Percentiles rank a stretch among this genome's conserved stretches.
Conservation (phyloP, 2,329 filamentous ascomycete species). For the Plectosphaerella sp. region DNA sequence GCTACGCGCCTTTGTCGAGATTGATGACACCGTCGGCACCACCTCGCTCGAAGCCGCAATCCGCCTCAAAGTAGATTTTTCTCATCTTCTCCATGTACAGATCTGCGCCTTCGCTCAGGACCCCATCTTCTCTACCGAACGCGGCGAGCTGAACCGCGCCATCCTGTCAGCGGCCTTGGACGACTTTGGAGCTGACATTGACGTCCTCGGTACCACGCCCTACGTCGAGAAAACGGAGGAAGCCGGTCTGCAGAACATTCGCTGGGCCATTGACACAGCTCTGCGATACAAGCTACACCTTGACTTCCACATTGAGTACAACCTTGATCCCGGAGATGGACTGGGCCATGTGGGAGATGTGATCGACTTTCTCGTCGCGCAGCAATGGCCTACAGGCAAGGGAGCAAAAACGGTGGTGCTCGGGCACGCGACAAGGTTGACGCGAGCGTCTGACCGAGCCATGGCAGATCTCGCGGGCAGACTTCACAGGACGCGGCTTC, state of each 20-base stretch:
- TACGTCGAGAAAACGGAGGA: constrained; percentile 57
- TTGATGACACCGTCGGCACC: constrained; percentile 55
- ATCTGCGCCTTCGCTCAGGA: constrained; percentile 70
- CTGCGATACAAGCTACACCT: constrained; percentile 49
- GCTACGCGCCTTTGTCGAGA: constrained; percentile 68
- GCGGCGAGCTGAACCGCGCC: constrained; percentile 44
- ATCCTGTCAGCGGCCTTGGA: constrained; percentile 33
- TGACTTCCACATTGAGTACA: constrained; percentile 71
- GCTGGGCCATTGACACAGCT: constrained; percentile 57
- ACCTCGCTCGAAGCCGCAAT: constrained; percentile 45
- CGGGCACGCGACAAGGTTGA: constrained; percentile 66
- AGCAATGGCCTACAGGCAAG: constrained; percentile 40
- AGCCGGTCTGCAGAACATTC: constrained; percentile 51
- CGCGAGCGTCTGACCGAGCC: constrained; percentile 44
- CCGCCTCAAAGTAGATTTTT: constrained; percentile 50
- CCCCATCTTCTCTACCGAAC: constrained; percentile 53
- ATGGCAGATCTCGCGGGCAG: constrained; percentile 42
- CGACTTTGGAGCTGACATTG: constrained; percentile 33
- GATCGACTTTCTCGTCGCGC: constrained; percentile 41
- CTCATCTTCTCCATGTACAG: constrained; percentile 53
- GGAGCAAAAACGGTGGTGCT: constrained; percentile 49
- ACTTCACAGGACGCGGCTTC: constrained; percentile 44
- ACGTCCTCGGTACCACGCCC: constrained; percentile 62
- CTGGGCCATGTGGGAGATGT: constrained; percentile 51
- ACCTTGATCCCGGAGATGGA: constrained; percentile 38